These are phyloP conservation scores for Pseudonectria buxi DNA, from an alignment of 2,329 filamentous ascomycete species.

Conservation along the genomic window DNA sequence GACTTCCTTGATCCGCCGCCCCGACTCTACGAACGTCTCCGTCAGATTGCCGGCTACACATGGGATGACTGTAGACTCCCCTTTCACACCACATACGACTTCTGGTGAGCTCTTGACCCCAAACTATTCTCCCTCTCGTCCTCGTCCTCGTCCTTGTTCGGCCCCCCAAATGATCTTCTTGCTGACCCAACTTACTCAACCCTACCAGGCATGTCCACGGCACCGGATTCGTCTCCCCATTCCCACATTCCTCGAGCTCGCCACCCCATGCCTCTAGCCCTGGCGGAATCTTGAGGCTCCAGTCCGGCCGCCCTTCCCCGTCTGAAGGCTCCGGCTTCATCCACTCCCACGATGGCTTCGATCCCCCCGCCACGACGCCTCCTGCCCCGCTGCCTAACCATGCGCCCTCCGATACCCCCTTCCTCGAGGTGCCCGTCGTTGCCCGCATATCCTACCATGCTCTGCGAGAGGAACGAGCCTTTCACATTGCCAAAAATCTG, in stretches of 20 bases:
- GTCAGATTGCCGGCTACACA: slow-evolving; percentile 65
- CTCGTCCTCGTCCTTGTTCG: neutral
- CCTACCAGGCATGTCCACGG: slow-evolving; percentile 57
- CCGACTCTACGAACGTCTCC: slow-evolving; percentile 65
- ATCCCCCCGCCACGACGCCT: slow-evolving; percentile 33
- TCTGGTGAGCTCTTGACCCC: slow-evolving; percentile 61
- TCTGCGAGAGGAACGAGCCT: slow-evolving; percentile 79
- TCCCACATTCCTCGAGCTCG: slow-evolving; percentile 40
- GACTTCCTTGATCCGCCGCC: slow-evolving; percentile 57
- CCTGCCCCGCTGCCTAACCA: slow-evolving; percentile 27
- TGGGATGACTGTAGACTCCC: slow-evolving; percentile 62
- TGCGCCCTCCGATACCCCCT: slow-evolving; percentile 40
- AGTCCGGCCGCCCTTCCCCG: slow-evolving; percentile 37
- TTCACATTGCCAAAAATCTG: slow-evolving; percentile 71
- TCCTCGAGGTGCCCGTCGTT: slow-evolving; percentile 60
- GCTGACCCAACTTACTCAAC: slow-evolving; percentile 13
- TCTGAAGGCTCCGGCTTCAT: slow-evolving; percentile 33
- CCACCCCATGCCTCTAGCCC: slow-evolving; percentile 39
- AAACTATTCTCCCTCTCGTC: neutral
- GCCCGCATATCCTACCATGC: slow-evolving; percentile 78
- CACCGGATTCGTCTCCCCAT: slow-evolving; percentile 49
- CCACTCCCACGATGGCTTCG: slow-evolving; percentile 29
- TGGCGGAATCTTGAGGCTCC: slow-evolving; percentile 35
- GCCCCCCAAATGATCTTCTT: neutral
- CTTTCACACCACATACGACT: slow-evolving; percentile 71